Percentiles rank a stretch among this genome's conserved stretches.
Evolutionary conservation across 208 protist species (phyloP).

Genomic region (Trypanosoma boissoni): DNA sequence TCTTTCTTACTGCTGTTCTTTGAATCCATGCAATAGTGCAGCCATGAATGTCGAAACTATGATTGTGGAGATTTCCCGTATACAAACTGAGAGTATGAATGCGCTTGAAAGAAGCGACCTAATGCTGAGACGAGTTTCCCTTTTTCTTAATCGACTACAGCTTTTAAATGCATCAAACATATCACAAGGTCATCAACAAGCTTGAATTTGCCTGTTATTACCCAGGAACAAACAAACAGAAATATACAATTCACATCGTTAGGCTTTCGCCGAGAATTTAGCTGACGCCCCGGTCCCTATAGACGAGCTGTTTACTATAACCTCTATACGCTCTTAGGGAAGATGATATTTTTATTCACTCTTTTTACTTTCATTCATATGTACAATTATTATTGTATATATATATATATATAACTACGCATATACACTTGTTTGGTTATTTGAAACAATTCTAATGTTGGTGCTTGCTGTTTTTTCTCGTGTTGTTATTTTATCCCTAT

Average conservation of each 20-base stretch:
- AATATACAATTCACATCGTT: too few relatives aligned
- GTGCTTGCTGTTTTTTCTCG: slow-evolving; percentile 10
- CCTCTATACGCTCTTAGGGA: too few relatives aligned
- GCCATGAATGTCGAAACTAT: slow-evolving; percentile 24
- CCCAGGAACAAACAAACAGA: too few relatives aligned
- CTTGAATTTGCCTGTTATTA: neutral
- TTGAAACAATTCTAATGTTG: slow-evolving; percentile 19
- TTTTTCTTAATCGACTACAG: slow-evolving; percentile 20
- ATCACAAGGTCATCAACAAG: neutral
- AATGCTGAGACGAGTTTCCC: slow-evolving; percentile 6
- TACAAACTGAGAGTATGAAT: slow-evolving; percentile 21
- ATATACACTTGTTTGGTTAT: too few relatives aligned
- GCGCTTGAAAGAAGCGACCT: slow-evolving; percentile 19
- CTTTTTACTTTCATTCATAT: too few relatives aligned
- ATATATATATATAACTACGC: too few relatives aligned
- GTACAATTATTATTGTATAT: too few relatives aligned
- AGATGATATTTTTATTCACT: too few relatives aligned
- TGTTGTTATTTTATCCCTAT: neutral
- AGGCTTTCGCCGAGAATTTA: too few relatives aligned
- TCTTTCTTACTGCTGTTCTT: slow-evolving; percentile 14
- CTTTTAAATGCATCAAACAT: slow-evolving; percentile 12
- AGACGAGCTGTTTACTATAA: too few relatives aligned
- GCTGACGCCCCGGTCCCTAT: too few relatives aligned
- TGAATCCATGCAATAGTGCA: slow-evolving; percentile 7
- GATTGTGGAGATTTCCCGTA: slow-evolving; percentile 16